phyloP scores from a whole-genome alignment of 1,139 yeast genomes.

The Sugiyamaella paludigena region DNA sequence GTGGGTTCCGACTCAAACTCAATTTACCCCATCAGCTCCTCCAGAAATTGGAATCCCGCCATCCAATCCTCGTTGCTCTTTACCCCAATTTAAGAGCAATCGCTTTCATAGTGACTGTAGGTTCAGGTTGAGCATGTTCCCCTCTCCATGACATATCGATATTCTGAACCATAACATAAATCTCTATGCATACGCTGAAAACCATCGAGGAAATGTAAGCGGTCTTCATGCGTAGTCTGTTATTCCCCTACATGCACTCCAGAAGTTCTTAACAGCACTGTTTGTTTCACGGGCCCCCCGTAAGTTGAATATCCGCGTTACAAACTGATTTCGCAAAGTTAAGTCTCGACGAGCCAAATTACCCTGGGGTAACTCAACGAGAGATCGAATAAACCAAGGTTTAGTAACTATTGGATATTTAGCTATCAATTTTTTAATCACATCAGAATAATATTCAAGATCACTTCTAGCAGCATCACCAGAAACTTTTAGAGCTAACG shows the following conservation, averaged over 20 bases:
- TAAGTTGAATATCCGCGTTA: conserved; percentile 56
- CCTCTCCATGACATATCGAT: conserved; percentile 1
- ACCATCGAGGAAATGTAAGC: not conserved
- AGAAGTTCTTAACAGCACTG: conserved; percentile 57
- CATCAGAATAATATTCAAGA: conserved; percentile 54
- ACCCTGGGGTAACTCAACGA: conserved; percentile 37
- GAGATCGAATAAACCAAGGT: conserved; percentile 45
- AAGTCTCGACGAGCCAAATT: conserved; percentile 25
- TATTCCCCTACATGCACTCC: conserved; percentile 51
- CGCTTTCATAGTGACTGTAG: too few species aligned
- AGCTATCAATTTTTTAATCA: conserved; percentile 53
- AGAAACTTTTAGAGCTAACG: conserved; percentile 32
- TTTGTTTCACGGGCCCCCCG: conserved; percentile 64
- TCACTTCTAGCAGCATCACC: conserved; percentile 58
- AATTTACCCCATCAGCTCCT: too few species aligned
- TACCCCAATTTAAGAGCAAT: too few species aligned
- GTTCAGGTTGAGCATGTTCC: not conserved
- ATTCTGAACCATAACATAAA: not conserved
- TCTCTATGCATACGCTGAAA: not conserved
- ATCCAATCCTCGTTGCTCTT: too few species aligned
- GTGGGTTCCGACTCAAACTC: too few species aligned
- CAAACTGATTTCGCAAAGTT: conserved; percentile 40
- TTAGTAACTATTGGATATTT: conserved; percentile 52
- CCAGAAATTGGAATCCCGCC: too few species aligned
- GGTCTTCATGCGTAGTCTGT: conserved; percentile 29